A percentile compares a stretch with the other conserved stretches of the same genome.
These are phyloP conservation scores for Myxozyma geophila DNA, from an alignment of 805 yeast species.

Conservation along the genomic window DNA sequence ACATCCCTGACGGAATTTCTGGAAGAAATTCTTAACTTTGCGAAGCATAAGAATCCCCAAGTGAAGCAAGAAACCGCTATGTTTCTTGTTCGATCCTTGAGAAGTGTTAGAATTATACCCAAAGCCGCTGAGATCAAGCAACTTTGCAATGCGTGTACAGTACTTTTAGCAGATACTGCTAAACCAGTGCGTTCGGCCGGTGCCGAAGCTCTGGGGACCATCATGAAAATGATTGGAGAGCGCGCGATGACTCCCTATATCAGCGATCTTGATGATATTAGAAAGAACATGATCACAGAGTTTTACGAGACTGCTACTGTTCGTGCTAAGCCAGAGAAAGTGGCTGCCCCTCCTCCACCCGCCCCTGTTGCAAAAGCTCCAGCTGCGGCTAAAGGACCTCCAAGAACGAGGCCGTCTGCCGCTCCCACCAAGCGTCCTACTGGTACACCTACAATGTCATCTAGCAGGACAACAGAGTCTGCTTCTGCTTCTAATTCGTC, in stretches of 20 bases:
- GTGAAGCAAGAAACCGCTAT: slow-evolving; percentile 72
- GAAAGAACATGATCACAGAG: slow-evolving; percentile 69
- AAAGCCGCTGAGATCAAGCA: slow-evolving; percentile 57
- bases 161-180: slow-evolving; percentile 78
- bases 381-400: slow-evolving; percentile 12
- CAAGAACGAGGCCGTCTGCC: slow-evolving; percentile 25
- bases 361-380: slow-evolving; percentile 30
- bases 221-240: slow-evolving; percentile 83
- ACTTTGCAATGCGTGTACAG: slow-evolving; percentile 60
- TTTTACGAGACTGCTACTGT: slow-evolving; percentile 62
- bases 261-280: slow-evolving; percentile 75
- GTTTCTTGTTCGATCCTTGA: slow-evolving; percentile 67
- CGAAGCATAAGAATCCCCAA: slow-evolving; percentile 82
- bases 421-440: not conserved
- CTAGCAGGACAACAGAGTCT: not conserved
- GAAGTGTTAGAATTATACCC: slow-evolving; percentile 56
- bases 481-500: slow-evolving; percentile 1
- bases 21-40: slow-evolving; percentile 61
- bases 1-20: slow-evolving; percentile 60
- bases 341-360: slow-evolving; percentile 40
- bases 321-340: slow-evolving; percentile 49
- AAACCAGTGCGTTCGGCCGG: slow-evolving; percentile 82
- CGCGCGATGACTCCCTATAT: slow-evolving; percentile 62
- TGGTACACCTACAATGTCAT: slow-evolving; percentile 1
- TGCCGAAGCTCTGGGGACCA: slow-evolving; percentile 75